Evolutionary conservation across 805 yeast genomes (phyloP), one percentile per base, ranked within the genome.

Genomic region (Suhomyces pyralidae): DNA sequence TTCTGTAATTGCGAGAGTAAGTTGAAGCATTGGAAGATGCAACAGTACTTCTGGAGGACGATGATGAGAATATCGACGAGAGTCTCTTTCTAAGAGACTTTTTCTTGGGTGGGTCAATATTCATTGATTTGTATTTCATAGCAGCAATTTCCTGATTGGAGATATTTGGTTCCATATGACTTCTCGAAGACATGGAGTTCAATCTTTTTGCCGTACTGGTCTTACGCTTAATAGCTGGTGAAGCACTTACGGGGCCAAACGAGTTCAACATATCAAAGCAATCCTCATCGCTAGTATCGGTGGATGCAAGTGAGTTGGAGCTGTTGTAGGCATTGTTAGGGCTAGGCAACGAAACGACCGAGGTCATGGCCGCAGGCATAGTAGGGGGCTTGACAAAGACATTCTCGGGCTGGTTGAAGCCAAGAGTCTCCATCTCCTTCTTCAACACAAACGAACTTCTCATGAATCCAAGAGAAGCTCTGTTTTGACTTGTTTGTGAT

Each of bases 401-500:
- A 55, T 69, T 68, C 51, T 70, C 75, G 10, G 73, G 69, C 15
- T 52, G 51, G 53, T 68, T 68, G 55, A 50, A 65, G 5, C 76
- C 75, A 49, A 62, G 51, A 14, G 61, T 60, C 47, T 66, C 68
- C 66, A 74, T 68, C 54, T 73, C 78, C 62, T 70, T 71, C 64
- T 72, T 72, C 62, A 75, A 70, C 15, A 75, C 63, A 58, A 69
- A 74, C 40, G 76, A 69, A 49, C 71, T 65, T 61, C 74, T 70
- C 79, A 75, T 75, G 58, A 75, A 75, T 0, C 79, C 79, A 47
- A 68, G 54, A 2, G 79, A 74, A 26, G 73, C 78, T 46, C 74
- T 61, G 44, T 30, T 46, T 28, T 28, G 32, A 34, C 43, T 19
- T 9, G 26, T 36, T 15, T 45, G 46, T 12, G 45, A 22, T 25